phyloP scores from a whole-genome alignment of 805 yeast genomes.

The Priceomyces carsonii region DNA sequence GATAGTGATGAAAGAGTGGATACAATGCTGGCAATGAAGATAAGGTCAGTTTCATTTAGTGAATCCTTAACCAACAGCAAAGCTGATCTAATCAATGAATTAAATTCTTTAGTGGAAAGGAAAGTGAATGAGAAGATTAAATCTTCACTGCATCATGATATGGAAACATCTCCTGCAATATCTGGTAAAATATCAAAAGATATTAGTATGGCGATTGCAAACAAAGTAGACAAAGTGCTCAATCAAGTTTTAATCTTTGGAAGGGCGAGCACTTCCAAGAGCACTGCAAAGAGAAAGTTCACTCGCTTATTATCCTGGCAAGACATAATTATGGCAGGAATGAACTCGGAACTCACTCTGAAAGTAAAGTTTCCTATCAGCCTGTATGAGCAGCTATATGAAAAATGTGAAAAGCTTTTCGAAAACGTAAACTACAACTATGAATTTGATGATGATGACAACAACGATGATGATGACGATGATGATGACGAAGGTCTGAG shows the following conservation, averaged over 20 bases:
- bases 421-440: slow-evolving; percentile 25
- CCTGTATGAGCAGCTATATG: slow-evolving; percentile 16
- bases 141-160: neutral
- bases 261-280: slow-evolving; percentile 2
- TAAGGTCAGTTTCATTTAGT: slow-evolving; percentile 6
- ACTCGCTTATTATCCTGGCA: slow-evolving; percentile 24
- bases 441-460: slow-evolving; percentile 21
- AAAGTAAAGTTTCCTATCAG: slow-evolving; percentile 8
- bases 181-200: slow-evolving; percentile 7
- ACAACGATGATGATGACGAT: slow-evolving; percentile 10
- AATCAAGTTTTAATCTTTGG: slow-evolving; percentile 6
- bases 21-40: slow-evolving; percentile 7
- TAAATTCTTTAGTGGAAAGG: slow-evolving; percentile 17
- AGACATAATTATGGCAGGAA: slow-evolving; percentile 25
- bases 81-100: slow-evolving; percentile 21
- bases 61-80: slow-evolving; percentile 19
- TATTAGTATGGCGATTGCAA: slow-evolving; percentile 10
- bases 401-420: slow-evolving; percentile 26
- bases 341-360: slow-evolving; percentile 15
- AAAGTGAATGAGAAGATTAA: slow-evolving; percentile 13
- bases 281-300: slow-evolving; percentile 3
- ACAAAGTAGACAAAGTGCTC: slow-evolving; percentile 11
- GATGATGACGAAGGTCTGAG: slow-evolving; percentile 5
- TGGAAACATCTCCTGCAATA: slow-evolving; percentile 3
- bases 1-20: slow-evolving; percentile 6